Evolutionary conservation across 2,329 filamentous ascomycete species (phyloP), one percentile per base, ranked within the genome.

Genomic region (Fusarium graminum): DNA sequence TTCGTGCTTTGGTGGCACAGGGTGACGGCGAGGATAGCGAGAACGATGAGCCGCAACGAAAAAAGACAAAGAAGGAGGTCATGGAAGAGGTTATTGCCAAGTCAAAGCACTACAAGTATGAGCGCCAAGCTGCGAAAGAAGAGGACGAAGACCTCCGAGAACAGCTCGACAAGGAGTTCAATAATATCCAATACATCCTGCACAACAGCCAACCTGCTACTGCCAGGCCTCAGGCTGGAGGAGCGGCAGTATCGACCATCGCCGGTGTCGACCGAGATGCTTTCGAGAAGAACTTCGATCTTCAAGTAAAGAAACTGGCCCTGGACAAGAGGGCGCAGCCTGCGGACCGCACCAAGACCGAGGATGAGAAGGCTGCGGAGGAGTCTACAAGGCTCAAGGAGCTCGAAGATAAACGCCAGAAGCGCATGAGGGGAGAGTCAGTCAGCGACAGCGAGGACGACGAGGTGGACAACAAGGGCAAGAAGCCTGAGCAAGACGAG

Each of bases 11-110:
- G 26, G 76, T 76, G 28, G 73, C 79, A 22, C 78, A 82, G 29
- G 83, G 80, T 1, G 83, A 81, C 4, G 81, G 79, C n/a, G 83
- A 81, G 4, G 81, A 80, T 7, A 82, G 82, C 1, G 81, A 80
- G 7, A 83, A 83, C 34, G 83, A 83, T 19, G 81, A 89, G 65
- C 93, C 93, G 0, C 91, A 94, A 72, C 86, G 90, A 59, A 97
- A 97, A 78, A 99, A 97, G 82, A 90, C 90, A 4, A 98, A 97
- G 80, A 92, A 95, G 52, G 95, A 99, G 78, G 92, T 99, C 47
- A 97, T 98, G 92, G 91, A 97, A 74, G 96, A 99, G 78, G 86
- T 99, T 63, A 97, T 99, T 69, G 92, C 94, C 62, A 99, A 99
- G 79, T 98, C 94, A 1, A 99, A 99, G 76, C 84, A 92, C 64